phyloP scores from a whole-genome alignment of 495 filamentous ascomycete genomes.

The Aspergillus hancockii region DNA sequence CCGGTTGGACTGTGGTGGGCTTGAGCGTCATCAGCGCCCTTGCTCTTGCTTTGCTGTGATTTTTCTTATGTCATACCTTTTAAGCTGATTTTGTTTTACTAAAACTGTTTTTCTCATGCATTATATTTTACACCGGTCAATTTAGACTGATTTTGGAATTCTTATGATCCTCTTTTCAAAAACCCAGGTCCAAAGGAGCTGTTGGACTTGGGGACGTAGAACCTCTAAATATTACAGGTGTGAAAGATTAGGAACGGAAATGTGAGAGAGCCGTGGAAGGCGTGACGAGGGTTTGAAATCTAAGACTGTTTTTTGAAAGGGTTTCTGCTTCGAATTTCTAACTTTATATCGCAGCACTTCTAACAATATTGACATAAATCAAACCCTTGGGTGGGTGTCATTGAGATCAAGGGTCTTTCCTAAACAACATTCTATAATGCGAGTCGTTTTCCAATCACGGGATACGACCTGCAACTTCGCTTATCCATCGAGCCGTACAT shows the following conservation, averaged over 20 bases:
- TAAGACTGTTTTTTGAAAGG: not conserved
- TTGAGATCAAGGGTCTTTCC: not conserved
- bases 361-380: not conserved
- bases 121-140: constrained; percentile 28
- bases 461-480: not conserved
- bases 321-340: not conserved
- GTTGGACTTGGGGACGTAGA: not conserved
- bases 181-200: not conserved
- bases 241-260: not conserved
- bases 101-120: constrained; percentile 25
- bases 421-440: not conserved
- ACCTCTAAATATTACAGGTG: not conserved
- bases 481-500: constrained; percentile 8
- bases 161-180: not conserved
- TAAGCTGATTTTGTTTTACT: constrained; percentile 27
- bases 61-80: constrained; percentile 45
- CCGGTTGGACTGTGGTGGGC: constrained; percentile 74
- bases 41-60: constrained; percentile 58
- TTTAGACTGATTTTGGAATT: constrained; percentile 21
- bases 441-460: not conserved
- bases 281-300: not conserved
- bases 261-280: not conserved
- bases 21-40: constrained; percentile 62
- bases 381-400: not conserved
- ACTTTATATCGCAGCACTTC: not conserved